phyloP scores from a whole-genome alignment of 2,329 filamentous ascomycete genomes.

The Colletotrichum trifolii region DNA sequence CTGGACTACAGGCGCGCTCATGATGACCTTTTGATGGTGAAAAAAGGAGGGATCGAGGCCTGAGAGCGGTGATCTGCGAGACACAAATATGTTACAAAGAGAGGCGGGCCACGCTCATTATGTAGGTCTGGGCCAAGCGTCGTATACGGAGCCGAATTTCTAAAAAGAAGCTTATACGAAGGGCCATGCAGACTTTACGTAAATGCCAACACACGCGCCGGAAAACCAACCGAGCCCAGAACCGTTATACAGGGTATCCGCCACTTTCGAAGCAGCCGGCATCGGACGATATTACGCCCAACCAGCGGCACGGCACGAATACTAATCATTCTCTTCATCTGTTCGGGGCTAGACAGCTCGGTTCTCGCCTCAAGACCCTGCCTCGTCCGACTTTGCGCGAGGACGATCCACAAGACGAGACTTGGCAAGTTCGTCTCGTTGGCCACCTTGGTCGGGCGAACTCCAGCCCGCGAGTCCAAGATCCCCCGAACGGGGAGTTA shows the following conservation, averaged over 20 bases:
- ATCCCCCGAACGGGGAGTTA: slow-evolving; percentile 1
- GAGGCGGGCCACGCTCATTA: not conserved
- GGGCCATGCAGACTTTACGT: slow-evolving; percentile 20
- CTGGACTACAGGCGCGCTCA: slow-evolving; percentile 23
- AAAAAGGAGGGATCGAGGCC: not conserved
- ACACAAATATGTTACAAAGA: not conserved
- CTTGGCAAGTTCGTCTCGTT: slow-evolving; percentile 20
- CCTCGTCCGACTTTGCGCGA: slow-evolving; percentile 22
- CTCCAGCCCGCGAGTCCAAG: not conserved
- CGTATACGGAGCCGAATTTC: not conserved
- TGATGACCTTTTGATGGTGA: not conserved
- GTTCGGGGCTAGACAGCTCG: slow-evolving; percentile 1
- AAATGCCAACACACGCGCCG: slow-evolving; percentile 7
- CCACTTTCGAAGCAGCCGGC: not conserved
- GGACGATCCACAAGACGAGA: slow-evolving; percentile 9
- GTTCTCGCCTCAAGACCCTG: slow-evolving; percentile 4
- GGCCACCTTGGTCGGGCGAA: slow-evolving; percentile 1
- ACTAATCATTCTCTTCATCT: slow-evolving; percentile 1
- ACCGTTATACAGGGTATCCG: not conserved
- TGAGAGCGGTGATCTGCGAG: not conserved
- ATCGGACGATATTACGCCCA: slow-evolving; percentile 17
- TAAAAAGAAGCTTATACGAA: slow-evolving; percentile 22
- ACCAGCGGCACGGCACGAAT: slow-evolving; percentile 2
- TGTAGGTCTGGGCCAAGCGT: slow-evolving; percentile 2
- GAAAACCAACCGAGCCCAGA: slow-evolving; percentile 8